Evolutionary conservation across 306 rosid species (phyloP), one percentile per base, ranked within the genome.

Genomic region (Lupinus albus): DNA sequence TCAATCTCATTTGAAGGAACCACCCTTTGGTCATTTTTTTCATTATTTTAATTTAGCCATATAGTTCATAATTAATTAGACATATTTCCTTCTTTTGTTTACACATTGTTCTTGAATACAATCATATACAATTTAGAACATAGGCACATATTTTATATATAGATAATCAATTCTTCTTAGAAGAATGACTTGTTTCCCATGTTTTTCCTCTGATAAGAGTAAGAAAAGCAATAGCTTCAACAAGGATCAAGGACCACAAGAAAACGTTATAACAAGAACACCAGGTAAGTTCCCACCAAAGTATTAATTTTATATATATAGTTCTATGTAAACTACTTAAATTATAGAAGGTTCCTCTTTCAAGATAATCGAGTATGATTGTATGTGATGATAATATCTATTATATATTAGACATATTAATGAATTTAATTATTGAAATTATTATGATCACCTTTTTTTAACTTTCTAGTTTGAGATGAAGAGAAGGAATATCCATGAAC

Each of bases 161-260:
- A 52, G 7, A 7, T 71, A 17, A 47, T 52, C 35, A 44, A 54
- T 39, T 32, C 6, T 64, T 55, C 35, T 38, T 39, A 46, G 47
- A 49, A 78, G 61, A 66, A 88, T 92, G 98, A 85, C 71, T 55
- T 92, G 98, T 77, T 87, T 92, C 79, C 92, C 92, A 11, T 92
- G 98, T 71, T 92, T 92, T 57, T 44, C 72, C 6, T 85, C 87
- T 15, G 78, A 77, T 51, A 85, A 72, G 75, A 81, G 71, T 58
- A 85, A 83, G 88, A 89, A 21, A 76, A 67, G 83, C 61, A 68
- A 35, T 47, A 75, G 68, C 76, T 38, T 38, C 42, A 85, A 56
- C 75, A 73, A 41, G 62, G 89, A 84, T 60, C 73, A 70, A 35
- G 72, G 74, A 6, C 61, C 71, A 8, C 50, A 45, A 0, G 76